Conservation (phyloP, 306 rosid genomes). For the Oxytropis ochrocephala region DNA sequence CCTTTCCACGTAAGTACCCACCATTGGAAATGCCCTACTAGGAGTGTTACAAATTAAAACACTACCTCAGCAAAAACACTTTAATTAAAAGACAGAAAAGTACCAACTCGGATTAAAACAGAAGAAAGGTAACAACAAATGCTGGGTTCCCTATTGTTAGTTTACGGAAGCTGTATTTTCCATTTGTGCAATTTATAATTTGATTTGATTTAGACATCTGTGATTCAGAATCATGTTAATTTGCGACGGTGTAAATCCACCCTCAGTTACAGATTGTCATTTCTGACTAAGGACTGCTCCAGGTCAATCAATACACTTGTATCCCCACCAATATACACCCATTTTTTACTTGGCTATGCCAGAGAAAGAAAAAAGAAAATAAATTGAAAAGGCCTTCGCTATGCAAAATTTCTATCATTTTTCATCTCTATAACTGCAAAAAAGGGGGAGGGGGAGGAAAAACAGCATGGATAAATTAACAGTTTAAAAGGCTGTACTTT, state of each 20-base stretch:
- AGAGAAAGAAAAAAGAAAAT: constrained; percentile 26
- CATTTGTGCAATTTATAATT: not conserved
- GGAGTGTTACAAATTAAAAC: not conserved
- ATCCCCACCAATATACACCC: constrained; percentile 79
- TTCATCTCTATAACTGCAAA: constrained; percentile 28
- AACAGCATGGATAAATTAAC: constrained; percentile 19
- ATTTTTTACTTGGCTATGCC: constrained; percentile 26
- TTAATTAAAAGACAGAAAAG: not conserved
- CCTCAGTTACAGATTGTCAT: constrained; percentile 50
- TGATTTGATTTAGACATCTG: constrained; percentile 11
- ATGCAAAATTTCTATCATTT: constrained; percentile 54
- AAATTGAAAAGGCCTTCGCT: constrained; percentile 39
- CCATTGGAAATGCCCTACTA: no score
- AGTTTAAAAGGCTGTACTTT: constrained; percentile 12
- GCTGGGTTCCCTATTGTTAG: not conserved
- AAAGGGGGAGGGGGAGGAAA: not conserved
- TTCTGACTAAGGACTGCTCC: constrained; percentile 48
- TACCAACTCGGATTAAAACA: not conserved
- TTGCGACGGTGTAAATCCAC: constrained; percentile 71
- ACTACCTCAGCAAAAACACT: not conserved
- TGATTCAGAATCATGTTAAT: constrained; percentile 37
- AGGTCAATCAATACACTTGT: constrained; percentile 47
- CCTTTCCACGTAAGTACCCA: no score
- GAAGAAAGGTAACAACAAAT: not conserved
- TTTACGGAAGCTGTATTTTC: not conserved